These are phyloP conservation scores for Scedosporium aurantiacum DNA, from an alignment of 2,329 filamentous ascomycete species.

Conservation along the genomic window DNA sequence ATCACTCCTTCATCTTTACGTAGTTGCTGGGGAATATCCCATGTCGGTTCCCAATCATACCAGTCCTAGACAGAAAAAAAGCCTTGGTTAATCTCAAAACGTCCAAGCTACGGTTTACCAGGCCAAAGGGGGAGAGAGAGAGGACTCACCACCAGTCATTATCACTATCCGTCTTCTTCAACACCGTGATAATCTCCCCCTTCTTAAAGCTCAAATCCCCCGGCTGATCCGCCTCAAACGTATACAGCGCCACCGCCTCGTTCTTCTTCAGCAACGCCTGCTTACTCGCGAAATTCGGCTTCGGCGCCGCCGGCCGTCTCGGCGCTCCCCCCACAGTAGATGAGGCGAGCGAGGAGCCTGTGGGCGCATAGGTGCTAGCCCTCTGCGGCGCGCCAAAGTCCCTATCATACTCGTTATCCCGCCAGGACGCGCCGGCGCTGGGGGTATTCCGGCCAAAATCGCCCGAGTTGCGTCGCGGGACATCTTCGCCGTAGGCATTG, in stretches of 20 bases:
- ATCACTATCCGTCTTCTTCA: slow-evolving; percentile 87
- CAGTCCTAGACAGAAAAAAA: slow-evolving; percentile 53
- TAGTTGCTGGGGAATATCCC: slow-evolving; percentile 90
- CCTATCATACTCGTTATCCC: slow-evolving; percentile 3
- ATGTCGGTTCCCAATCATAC: slow-evolving; percentile 69
- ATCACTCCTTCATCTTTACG: slow-evolving; percentile 51
- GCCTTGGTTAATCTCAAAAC: not conserved
- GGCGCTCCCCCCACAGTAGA: slow-evolving; percentile 38
- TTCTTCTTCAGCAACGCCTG: slow-evolving; percentile 51
- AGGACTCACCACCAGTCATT: slow-evolving; percentile 81
- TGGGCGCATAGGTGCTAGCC: slow-evolving; percentile 36
- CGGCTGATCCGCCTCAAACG: slow-evolving; percentile 86
- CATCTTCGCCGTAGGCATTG: slow-evolving; percentile 39
- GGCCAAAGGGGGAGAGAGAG: not conserved
- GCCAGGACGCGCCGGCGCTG: not conserved
- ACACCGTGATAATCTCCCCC: slow-evolving; percentile 86
- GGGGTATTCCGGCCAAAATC: slow-evolving; percentile 7
- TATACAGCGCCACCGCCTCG: slow-evolving; percentile 83
- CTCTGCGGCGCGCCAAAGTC: slow-evolving; percentile 29
- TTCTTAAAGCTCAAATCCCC: slow-evolving; percentile 95
- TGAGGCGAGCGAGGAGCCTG: not conserved
- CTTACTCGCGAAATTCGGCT: slow-evolving; percentile 66
- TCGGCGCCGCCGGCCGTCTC: slow-evolving; percentile 72
- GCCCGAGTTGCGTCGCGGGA: slow-evolving; percentile 14
- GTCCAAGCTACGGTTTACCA: not conserved